Percentiles rank a stretch among this genome's conserved stretches.
phyloP scores from a whole-genome alignment of 148 eudicot genomes.

The Camellia japonica region DNA sequence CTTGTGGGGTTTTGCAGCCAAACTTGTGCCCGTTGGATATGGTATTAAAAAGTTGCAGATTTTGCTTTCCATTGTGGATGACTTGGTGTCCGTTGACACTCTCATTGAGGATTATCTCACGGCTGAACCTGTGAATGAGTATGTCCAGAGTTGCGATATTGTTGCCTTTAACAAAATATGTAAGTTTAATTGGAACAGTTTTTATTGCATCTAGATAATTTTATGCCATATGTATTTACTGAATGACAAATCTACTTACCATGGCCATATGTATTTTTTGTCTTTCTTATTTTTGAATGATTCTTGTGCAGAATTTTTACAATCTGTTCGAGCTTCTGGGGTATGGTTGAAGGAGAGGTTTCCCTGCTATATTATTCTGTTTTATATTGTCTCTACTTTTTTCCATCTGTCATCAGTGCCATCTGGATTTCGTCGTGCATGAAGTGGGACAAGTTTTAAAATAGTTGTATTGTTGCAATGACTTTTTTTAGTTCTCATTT shows the following conservation, averaged over 20 bases:
- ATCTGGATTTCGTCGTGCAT: too few relatives aligned
- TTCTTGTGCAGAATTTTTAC: constrained; percentile 12
- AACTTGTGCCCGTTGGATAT: constrained; percentile 63
- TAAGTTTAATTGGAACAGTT: constrained; percentile 7
- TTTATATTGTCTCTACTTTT: too few relatives aligned
- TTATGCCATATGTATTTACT: background rate
- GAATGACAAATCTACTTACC: background rate
- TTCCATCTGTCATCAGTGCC: too few relatives aligned
- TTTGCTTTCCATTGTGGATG: constrained; percentile 68
- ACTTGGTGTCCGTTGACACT: constrained; percentile 56
- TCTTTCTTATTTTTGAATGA: background rate
- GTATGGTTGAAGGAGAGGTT: background rate
- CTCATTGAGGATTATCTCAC: constrained; percentile 53
- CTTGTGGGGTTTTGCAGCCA: constrained; percentile 34
- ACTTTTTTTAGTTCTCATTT: too few relatives aligned
- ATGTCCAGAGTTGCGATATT: constrained; percentile 76
- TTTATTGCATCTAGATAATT: background rate
- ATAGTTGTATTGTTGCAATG: too few relatives aligned
- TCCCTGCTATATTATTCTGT: background rate
- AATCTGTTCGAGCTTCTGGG: background rate
- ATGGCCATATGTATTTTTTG: too few relatives aligned
- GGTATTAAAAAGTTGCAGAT: constrained; percentile 71
- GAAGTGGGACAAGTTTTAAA: too few relatives aligned
- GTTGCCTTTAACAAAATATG: constrained; percentile 75
- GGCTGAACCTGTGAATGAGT: constrained; percentile 62